A percentile compares a stretch with the other conserved stretches of the same genome.
These are phyloP conservation scores for Cutaneotrichosporon daszewskae DNA, from an alignment of 1,284 basidiomycete genomes.

Conservation along the genomic window DNA sequence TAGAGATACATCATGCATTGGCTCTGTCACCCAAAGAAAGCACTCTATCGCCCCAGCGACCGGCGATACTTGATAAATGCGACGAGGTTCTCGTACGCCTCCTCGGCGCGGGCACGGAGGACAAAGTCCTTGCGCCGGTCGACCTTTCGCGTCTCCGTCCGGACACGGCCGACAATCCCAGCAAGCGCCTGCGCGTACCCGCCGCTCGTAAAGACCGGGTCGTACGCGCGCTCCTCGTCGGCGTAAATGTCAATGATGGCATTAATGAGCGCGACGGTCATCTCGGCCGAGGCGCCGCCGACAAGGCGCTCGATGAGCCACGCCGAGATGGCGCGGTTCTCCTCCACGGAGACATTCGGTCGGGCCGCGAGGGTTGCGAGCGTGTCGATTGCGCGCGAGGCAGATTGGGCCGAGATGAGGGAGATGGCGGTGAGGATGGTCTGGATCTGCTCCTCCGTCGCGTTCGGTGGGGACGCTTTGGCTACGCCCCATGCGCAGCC, in stretches of 20 bases:
- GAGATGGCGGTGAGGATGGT: slow-evolving; percentile 64
- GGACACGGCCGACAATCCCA: slow-evolving; percentile 56
- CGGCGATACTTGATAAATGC: slow-evolving; percentile 85
- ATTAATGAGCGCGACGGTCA: slow-evolving; percentile 72
- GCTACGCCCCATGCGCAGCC: slow-evolving; percentile 49
- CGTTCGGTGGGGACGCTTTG: slow-evolving; percentile 20
- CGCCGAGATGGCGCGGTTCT: slow-evolving; percentile 51
- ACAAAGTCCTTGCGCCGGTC: slow-evolving; percentile 49
- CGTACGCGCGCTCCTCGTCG: slow-evolving; percentile 78
- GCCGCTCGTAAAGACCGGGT: slow-evolving; percentile 63
- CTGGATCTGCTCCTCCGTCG: slow-evolving; percentile 54
- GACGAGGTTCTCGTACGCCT: slow-evolving; percentile 65
- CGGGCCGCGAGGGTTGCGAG: slow-evolving; percentile 74
- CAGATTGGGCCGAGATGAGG: slow-evolving; percentile 53
- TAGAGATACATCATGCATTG: too few relatives aligned
- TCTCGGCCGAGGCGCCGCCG: slow-evolving; percentile 58
- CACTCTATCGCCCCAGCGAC: slow-evolving; percentile 30
- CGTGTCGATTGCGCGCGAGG: slow-evolving; percentile 73
- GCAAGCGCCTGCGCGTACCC: slow-evolving; percentile 56
- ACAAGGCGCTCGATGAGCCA: slow-evolving; percentile 39
- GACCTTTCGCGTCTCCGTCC: slow-evolving; percentile 57
- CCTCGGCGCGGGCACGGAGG: slow-evolving; percentile 49
- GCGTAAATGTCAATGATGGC: slow-evolving; percentile 91
- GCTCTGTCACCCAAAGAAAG: too few relatives aligned
- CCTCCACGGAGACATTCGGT: slow-evolving; percentile 56